These are phyloP conservation scores for Immersiella caudata DNA, from an alignment of 495 filamentous ascomycete genomes.

Conservation along the genomic window DNA sequence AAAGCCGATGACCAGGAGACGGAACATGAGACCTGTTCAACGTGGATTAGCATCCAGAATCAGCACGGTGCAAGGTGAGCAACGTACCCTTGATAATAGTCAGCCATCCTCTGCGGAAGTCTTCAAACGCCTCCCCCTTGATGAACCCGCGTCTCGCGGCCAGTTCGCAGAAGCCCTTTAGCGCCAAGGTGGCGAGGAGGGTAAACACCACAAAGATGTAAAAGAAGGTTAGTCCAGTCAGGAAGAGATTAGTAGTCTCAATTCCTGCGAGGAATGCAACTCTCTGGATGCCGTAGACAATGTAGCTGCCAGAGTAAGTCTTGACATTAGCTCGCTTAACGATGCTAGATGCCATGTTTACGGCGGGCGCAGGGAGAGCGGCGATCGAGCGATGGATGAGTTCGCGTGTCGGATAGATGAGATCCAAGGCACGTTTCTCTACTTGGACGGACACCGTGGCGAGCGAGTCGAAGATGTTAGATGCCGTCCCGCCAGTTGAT, in stretches of 20 bases:
- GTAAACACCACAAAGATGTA: conserved; percentile 76
- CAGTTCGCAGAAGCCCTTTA: conserved; percentile 81
- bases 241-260: conserved; percentile 90
- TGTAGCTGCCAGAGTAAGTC: conserved; percentile 57
- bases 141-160: conserved; percentile 75
- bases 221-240: conserved; percentile 91
- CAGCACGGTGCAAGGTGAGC: not conserved
- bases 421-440: conserved; percentile 66
- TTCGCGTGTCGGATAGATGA: conserved; percentile 4
- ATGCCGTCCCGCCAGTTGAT: conserved; percentile 85
- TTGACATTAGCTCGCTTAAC: conserved; percentile 51
- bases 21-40: conserved; percentile 71
- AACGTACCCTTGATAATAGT: conserved; percentile 55
- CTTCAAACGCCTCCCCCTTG: conserved; percentile 84
- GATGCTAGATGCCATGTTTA: conserved; percentile 36
- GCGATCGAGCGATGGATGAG: conserved; percentile 56
- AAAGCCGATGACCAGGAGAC: conserved; percentile 89
- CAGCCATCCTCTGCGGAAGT: conserved; percentile 88
- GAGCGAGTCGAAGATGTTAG: conserved; percentile 75
- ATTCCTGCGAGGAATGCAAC: conserved; percentile 86
- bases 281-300: conserved; percentile 87
- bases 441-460: conserved; percentile 81
- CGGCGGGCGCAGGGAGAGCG: conserved; percentile 31
- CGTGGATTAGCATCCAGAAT: not conserved
- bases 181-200: conserved; percentile 70